These are phyloP conservation scores for Microsporum canis DNA, from an alignment of 2,329 filamentous ascomycete genomes.

Conservation along the genomic window DNA sequence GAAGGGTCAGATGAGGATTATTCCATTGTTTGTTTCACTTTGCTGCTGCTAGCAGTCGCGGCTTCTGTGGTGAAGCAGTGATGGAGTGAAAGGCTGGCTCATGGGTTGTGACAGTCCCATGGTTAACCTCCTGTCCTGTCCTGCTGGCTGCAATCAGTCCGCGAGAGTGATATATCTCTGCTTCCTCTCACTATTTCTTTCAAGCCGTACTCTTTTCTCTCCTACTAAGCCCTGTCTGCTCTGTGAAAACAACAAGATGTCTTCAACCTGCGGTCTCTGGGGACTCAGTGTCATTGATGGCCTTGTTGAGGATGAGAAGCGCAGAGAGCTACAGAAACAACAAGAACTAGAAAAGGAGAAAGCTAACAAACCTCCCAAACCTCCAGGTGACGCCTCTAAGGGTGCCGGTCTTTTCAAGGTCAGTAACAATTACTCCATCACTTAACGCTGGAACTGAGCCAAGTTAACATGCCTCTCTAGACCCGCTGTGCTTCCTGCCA, in stretches of 20 bases:
- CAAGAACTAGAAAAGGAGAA: neutral
- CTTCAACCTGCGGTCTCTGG: neutral
- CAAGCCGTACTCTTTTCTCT: neutral
- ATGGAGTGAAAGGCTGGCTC: neutral
- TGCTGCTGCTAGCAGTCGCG: neutral
- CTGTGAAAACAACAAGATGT: neutral
- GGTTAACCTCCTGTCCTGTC: neutral
- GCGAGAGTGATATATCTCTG: neutral
- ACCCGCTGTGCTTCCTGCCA: constrained; percentile 98
- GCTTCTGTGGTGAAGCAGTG: neutral
- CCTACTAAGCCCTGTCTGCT: neutral
- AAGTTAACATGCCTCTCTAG: constrained; percentile 45
- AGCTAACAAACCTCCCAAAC: constrained; percentile 9
- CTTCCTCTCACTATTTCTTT: neutral
- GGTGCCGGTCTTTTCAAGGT: constrained; percentile 16
- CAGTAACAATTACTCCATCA: constrained; percentile 1
- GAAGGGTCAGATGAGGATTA: neutral
- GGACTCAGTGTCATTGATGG: neutral
- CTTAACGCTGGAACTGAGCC: constrained; percentile 9
- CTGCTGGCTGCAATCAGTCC: neutral
- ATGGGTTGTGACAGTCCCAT: neutral
- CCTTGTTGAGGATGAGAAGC: constrained; percentile 4
- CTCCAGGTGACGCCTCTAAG: constrained; percentile 13
- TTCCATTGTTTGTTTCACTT: neutral
- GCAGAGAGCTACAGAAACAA: constrained; percentile 7